Evolutionary conservation across 176 grass and related monocot species (phyloP).

Genomic region (Rhynchospora breviuscula): DNA sequence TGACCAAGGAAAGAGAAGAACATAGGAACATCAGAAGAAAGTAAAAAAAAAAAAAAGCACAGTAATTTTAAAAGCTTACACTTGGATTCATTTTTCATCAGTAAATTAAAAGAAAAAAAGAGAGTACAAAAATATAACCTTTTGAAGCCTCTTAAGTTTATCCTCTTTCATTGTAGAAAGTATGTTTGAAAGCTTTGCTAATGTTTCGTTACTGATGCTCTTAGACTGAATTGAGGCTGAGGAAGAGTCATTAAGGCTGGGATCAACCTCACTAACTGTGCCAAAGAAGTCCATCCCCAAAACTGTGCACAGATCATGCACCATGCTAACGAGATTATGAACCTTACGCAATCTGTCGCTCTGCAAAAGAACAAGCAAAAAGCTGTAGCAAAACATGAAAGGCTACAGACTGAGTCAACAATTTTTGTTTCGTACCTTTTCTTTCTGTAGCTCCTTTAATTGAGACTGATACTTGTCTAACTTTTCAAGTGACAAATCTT

Average conservation of each 20-base stretch:
- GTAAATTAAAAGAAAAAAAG: slow-evolving; percentile 20
- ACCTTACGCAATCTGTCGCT: slow-evolving; percentile 76
- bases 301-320: slow-evolving; percentile 86
- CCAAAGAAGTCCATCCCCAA: slow-evolving; percentile 75
- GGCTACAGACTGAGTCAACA: not conserved
- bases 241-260: slow-evolving; percentile 63
- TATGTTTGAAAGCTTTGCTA: slow-evolving; percentile 73
- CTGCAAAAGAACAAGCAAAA: slow-evolving; percentile 33
- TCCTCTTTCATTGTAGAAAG: slow-evolving; percentile 62
- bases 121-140: slow-evolving; percentile 40
- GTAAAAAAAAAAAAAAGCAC: not conserved
- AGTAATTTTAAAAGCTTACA: not conserved
- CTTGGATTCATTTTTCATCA: not conserved
- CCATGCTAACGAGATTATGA: slow-evolving; percentile 64
- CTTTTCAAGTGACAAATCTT: slow-evolving; percentile 76
- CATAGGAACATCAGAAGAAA: not conserved
- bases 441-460: slow-evolving; percentile 79
- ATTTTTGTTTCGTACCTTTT: slow-evolving; percentile 51
- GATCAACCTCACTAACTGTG: slow-evolving; percentile 74
- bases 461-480: slow-evolving; percentile 70
- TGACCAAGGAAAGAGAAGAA: not conserved
- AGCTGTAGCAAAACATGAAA: not conserved
- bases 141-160: slow-evolving; percentile 60
- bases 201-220: slow-evolving; percentile 78
- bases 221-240: slow-evolving; percentile 53